Conservation (phyloP, 164 flowering plant genomes). For the Vitis labrusca region DNA sequence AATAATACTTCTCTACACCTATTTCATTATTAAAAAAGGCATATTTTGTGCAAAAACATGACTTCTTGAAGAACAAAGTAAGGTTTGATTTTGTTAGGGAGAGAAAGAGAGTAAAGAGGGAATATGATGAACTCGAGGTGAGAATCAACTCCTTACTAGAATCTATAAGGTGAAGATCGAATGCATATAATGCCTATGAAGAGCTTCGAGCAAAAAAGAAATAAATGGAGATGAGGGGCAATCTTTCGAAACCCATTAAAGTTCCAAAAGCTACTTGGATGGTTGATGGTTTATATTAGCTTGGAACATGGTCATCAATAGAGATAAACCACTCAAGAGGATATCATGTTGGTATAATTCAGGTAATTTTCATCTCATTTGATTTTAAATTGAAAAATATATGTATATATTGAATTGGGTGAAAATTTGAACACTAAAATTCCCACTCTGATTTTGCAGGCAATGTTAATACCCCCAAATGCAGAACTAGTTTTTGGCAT, state of each 20-base stretch:
- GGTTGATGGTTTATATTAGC: conserved; percentile 94
- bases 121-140: conserved; percentile 93
- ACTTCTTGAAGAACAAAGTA: conserved; percentile 77
- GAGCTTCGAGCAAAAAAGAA: conserved; percentile 71
- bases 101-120: conserved; percentile 80
- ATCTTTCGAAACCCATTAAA: conserved; percentile 44
- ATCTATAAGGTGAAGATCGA: conserved; percentile 77
- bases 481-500: conserved; percentile 53
- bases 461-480: conserved; percentile 76
- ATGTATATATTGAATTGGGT: neutral
- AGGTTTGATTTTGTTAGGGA: conserved; percentile 81
- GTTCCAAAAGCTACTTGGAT: conserved; percentile 92
- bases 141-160: conserved; percentile 84
- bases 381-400: neutral
- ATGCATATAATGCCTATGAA: conserved; percentile 80
- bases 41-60: conserved; percentile 77
- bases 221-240: conserved; percentile 53
- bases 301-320: conserved; percentile 78
- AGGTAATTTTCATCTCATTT: conserved; percentile 39
- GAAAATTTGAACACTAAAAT: neutral
- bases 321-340: conserved; percentile 72
- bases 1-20: too few relatives aligned
- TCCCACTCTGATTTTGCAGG: conserved; percentile 28
- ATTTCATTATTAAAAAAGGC: conserved; percentile 18
- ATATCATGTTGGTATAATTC: conserved; percentile 87